These are phyloP conservation scores for Fusarium drepaniforme DNA, from an alignment of 2,329 filamentous ascomycete genomes.

Conservation along the genomic window DNA sequence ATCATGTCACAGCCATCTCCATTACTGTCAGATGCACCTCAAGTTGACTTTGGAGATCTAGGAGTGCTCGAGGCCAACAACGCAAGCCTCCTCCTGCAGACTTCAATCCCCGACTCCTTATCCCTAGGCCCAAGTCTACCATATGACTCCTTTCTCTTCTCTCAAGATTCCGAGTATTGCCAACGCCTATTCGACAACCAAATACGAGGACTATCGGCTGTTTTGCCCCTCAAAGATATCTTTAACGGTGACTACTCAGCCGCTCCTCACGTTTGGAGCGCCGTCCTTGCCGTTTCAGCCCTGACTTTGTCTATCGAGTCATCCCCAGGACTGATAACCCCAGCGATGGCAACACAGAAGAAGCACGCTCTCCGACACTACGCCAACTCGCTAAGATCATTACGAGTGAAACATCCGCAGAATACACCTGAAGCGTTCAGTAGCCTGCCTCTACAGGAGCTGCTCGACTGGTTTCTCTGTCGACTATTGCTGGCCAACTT, in stretches of 20 bases:
- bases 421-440: not conserved
- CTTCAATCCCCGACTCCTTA: not conserved
- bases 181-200: not conserved
- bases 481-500: not conserved
- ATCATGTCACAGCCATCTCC: not conserved
- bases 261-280: not conserved
- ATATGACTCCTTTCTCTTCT: not conserved
- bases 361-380: not conserved
- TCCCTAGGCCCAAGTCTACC: not conserved
- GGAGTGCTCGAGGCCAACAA: not conserved
- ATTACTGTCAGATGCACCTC: not conserved
- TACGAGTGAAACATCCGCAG: not conserved
- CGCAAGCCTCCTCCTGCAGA: not conserved
- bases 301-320: not conserved
- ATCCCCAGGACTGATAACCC: not conserved
- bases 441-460: not conserved
- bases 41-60: not conserved
- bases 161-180: not conserved
- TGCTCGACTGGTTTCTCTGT: not conserved
- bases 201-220: not conserved
- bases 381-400: not conserved
- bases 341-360: not conserved
- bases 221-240: not conserved
- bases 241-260: not conserved
- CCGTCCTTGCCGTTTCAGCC: not conserved